Evolutionary conservation across 495 filamentous ascomycete genomes (phyloP).

Genomic region (Hamigera avellanea): DNA sequence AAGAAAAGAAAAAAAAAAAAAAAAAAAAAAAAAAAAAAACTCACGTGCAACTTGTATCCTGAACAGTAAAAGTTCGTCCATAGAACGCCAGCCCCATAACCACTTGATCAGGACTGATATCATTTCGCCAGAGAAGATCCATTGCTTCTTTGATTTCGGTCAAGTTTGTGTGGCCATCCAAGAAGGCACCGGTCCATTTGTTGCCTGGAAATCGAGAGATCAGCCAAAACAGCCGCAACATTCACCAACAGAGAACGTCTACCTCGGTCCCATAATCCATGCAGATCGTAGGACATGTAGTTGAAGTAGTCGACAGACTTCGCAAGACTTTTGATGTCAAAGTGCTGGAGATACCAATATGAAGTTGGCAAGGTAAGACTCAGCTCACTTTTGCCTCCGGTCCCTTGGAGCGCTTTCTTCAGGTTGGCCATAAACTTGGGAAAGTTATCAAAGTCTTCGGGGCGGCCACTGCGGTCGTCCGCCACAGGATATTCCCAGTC

Average conservation of each 20-base stretch:
- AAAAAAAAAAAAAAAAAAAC: no score
- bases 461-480: slow-evolving; percentile 22
- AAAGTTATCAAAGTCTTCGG: slow-evolving; percentile 29
- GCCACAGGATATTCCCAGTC: slow-evolving; percentile 45
- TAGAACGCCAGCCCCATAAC: slow-evolving; percentile 35
- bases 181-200: no score
- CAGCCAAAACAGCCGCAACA: no score
- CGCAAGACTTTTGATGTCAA: slow-evolving; percentile 29
- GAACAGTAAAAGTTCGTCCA: slow-evolving; percentile 26
- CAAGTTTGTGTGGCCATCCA: slow-evolving; percentile 23
- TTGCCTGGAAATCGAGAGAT: no score
- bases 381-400: slow-evolving; percentile 22
- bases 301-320: slow-evolving; percentile 36
- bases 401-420: slow-evolving; percentile 16
- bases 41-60: slow-evolving; percentile 21
- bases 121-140: slow-evolving; percentile 27
- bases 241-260: no score
- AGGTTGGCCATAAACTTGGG: slow-evolving; percentile 31
- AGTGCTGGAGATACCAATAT: slow-evolving; percentile 33
- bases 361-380: slow-evolving; percentile 24
- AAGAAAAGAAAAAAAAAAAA: no score
- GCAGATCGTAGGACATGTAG: slow-evolving; percentile 38
- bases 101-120: slow-evolving; percentile 19
- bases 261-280: slow-evolving; percentile 1
- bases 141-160: slow-evolving; percentile 24